Evolutionary conservation across 805 yeast species (phyloP), one percentile per base, ranked within the genome.

Genomic region (Debaryomyces maramus): DNA sequence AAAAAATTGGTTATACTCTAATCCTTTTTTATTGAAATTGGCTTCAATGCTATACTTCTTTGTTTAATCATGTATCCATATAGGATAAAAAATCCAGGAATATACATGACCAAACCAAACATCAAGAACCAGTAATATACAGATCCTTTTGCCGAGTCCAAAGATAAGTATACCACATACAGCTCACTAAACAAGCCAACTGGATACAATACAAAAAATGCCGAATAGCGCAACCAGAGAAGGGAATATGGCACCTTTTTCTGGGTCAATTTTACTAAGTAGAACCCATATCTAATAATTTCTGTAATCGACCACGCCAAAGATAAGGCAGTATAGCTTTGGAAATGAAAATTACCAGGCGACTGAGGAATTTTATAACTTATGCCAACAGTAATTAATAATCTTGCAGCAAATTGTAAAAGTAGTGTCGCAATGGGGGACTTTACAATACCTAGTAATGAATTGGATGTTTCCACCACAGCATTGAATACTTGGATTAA

Each of bases 281-380:
- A 62, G 41, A 50, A 62, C 1, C 52, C 52, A 44, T 63, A 64
- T 24, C 67, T 44, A 3, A 59, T 50, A 30, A 63, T 39, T 38
- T 64, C 70, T 2, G 61, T 53, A 3, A 45, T 9, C 21, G 60
- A 40, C 70, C 70, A 64, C 4, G 67, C 66, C 30, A 56, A 20
- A 3, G 48, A 32, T 14, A 62, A 46, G 3, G 48, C 54, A 3
- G 53, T 44, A 31, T 52, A 63, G 3, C 53, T 53, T 4, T 13
- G 8, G 14, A 43, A 27, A 29, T 43, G 36, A 35, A 37, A 61
- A 49, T 63, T 63, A 1, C 63, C 70, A 1, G 60, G 56, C 14
- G 60, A 51, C 3, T 50, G 31, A 11, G 70, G 70, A n/a, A 55
- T 47, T 8, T 39, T 29, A 28, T 53, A 58, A 28, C 58, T 48